A percentile compares a stretch with the other conserved stretches of the same genome.
Evolutionary conservation across 257 asterid species (phyloP).

Genomic region (Eustoma russellianum): DNA sequence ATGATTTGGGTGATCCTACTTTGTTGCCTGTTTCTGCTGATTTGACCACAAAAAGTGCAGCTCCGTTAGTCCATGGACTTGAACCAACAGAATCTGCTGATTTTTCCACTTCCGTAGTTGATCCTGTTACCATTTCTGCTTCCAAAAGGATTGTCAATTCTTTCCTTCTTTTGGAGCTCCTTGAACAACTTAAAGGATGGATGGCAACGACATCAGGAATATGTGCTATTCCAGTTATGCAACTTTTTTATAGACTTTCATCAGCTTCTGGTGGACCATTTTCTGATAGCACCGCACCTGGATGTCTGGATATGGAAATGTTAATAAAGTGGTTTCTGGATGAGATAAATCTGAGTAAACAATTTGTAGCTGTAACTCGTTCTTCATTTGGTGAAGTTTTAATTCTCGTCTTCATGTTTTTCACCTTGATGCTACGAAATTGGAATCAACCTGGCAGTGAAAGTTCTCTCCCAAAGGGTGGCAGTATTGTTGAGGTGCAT

Average conservation of each 20-base stretch:
- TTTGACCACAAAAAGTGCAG: slow-evolving; percentile 39
- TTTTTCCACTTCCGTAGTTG: slow-evolving; percentile 58
- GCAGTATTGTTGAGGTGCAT: slow-evolving; percentile 45
- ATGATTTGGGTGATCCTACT: slow-evolving; percentile 55
- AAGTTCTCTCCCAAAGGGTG: slow-evolving; percentile 52
- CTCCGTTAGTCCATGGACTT: slow-evolving; percentile 70
- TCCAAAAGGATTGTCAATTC: slow-evolving; percentile 95
- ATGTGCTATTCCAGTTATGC: slow-evolving; percentile 93
- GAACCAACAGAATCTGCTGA: slow-evolving; percentile 72
- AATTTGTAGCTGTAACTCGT: slow-evolving; percentile 57
- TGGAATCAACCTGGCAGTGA: slow-evolving; percentile 97
- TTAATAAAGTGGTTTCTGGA: slow-evolving; percentile 82
- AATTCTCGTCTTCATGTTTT: slow-evolving; percentile 86
- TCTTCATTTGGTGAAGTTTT: slow-evolving; percentile 83
- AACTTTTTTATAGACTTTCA: slow-evolving; percentile 82
- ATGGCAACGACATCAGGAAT: slow-evolving; percentile 80
- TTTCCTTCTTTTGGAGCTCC: slow-evolving; percentile 83
- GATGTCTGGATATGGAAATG: slow-evolving; percentile 75
- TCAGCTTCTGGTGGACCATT: slow-evolving; percentile 98
- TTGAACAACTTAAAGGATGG: slow-evolving; percentile 96
- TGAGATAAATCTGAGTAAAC: slow-evolving; percentile 63
- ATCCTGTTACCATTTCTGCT: slow-evolving; percentile 92
- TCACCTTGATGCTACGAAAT: slow-evolving; percentile 93
- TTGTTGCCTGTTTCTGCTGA: slow-evolving; percentile 61
- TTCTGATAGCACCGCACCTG: slow-evolving; percentile 52